These are phyloP conservation scores for Paraphaeosphaeria minitans DNA, from an alignment of 2,329 filamentous ascomycete genomes.

Conservation along the genomic window DNA sequence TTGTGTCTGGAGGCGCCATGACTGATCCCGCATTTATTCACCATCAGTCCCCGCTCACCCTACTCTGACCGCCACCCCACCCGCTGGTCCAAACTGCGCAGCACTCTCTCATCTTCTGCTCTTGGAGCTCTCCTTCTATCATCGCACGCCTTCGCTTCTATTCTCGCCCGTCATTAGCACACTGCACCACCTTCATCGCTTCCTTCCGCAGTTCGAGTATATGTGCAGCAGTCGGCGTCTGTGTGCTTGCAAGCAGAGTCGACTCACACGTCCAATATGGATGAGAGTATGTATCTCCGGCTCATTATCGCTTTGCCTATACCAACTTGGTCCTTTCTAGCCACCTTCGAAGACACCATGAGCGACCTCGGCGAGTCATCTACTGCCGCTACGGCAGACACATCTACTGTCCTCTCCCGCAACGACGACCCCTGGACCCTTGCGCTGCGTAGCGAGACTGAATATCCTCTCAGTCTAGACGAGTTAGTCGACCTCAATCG, in stretches of 20 bases:
- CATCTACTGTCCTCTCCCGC: conserved; percentile 18
- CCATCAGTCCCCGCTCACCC: not conserved
- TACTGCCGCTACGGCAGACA: conserved; percentile 17
- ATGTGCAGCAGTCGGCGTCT: conserved; percentile 21
- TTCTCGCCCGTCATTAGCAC: not conserved
- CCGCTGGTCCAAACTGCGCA: not conserved
- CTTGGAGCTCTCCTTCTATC: not conserved
- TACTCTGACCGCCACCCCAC: not conserved
- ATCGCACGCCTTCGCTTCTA: not conserved
- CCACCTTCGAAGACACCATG: conserved; percentile 29
- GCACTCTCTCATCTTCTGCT: not conserved
- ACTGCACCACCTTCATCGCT: not conserved
- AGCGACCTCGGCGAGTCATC: conserved; percentile 17
- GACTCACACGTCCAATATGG: conserved; percentile 26
- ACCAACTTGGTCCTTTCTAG: conserved; percentile 19
- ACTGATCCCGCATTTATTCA: not conserved
- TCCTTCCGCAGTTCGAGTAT: conserved; percentile 13
- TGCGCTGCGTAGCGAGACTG: conserved; percentile 17
- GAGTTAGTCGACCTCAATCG: conserved; percentile 23
- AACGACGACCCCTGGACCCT: conserved; percentile 26
- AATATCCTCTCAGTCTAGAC: conserved; percentile 17
- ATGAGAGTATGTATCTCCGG: conserved; percentile 20
- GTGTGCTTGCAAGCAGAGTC: conserved; percentile 17
- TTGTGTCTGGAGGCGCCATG: conserved; percentile 1
- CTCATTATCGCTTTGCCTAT: not conserved